These are phyloP conservation scores for Mesembryanthemum crystallinum DNA, from an alignment of 148 eudicot species.

Conservation along the genomic window DNA sequence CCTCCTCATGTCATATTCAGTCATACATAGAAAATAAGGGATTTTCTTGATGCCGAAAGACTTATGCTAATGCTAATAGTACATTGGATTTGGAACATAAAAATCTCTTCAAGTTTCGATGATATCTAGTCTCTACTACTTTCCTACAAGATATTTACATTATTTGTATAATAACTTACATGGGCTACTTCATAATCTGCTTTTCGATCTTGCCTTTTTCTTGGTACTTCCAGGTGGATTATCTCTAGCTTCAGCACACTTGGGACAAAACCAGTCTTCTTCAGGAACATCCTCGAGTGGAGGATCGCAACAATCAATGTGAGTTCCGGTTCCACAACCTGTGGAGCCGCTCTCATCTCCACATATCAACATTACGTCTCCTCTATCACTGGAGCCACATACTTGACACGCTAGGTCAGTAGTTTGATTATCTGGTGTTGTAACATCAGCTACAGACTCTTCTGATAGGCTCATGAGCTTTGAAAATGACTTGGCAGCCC, in stretches of 20 bases:
- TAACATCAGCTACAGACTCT: constrained; percentile 39
- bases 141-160: constrained; percentile 27
- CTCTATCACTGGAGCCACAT: constrained; percentile 68
- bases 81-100: not conserved
- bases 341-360: constrained; percentile 59
- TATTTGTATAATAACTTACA: constrained; percentile 9
- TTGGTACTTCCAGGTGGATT: constrained; percentile 23
- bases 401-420: constrained; percentile 53
- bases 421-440: constrained; percentile 35
- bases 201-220: constrained; percentile 18
- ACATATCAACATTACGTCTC: constrained; percentile 83
- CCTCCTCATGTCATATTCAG: not conserved
- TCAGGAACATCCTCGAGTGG: constrained; percentile 66
- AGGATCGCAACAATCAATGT: constrained; percentile 82
- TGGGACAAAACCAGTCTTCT: constrained; percentile 84
- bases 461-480: constrained; percentile 44
- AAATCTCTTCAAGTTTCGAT: not conserved
- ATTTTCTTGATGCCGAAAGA: not conserved
- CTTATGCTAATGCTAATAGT: not conserved
- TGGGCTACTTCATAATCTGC: not conserved
- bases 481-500: constrained; percentile 70
- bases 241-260: constrained; percentile 33
- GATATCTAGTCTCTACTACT: not conserved
- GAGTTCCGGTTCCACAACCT: constrained; percentile 84
- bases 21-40: not conserved